Evolutionary conservation across 1,284 basidiomycete genomes (phyloP), one percentile per base, ranked within the genome.

Genomic region (Cryptococcus amylolentus): DNA sequence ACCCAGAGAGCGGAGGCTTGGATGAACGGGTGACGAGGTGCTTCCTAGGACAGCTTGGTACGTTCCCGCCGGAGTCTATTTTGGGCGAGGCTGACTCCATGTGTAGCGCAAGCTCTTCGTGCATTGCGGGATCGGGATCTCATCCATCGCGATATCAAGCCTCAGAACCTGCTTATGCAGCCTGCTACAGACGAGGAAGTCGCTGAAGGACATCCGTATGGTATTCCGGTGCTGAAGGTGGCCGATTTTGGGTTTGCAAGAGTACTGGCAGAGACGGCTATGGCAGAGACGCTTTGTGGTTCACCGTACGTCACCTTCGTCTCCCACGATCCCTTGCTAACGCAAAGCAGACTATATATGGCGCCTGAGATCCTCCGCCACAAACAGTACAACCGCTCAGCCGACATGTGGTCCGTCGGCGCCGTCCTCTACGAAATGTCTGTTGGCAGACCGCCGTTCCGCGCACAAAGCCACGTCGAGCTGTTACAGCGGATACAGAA

Each of bases 171-270:
- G 0, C 84, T 98, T 0, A 80, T 98, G 6, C 91, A 88, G 61
- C 91, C 93, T 0, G 85, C 94, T 0, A 83, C 88, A 0, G 81
- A 84, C 1, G 84, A 86, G 49, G 91, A 95, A 66, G 79, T 92
- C 12, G 84, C 84, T 0, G 83, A 87, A 49, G 93, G 94, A 1
- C 92, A 98, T 75, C 92, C 93, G 0, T 76, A 88, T 1, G 93
- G 94, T 14, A 88, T 96, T 0, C 93, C 93, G 0, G 84, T 96
- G n/a, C 84, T 97, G 65, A 95, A 96, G 77, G 86, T 97, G 5
- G 96, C 95, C 26, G 95, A 99, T 77, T 98, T 99, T 75, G 95
- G 95, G 0, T 99, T 99, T 69, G 96, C 96, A 0, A 84, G 96
- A 13, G 89, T 88, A 37, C 80, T 99, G 7, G 92, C 94, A 0